These are phyloP conservation scores for Didymella lethalis DNA, from an alignment of 2,329 filamentous ascomycete species.

Conservation along the genomic window DNA sequence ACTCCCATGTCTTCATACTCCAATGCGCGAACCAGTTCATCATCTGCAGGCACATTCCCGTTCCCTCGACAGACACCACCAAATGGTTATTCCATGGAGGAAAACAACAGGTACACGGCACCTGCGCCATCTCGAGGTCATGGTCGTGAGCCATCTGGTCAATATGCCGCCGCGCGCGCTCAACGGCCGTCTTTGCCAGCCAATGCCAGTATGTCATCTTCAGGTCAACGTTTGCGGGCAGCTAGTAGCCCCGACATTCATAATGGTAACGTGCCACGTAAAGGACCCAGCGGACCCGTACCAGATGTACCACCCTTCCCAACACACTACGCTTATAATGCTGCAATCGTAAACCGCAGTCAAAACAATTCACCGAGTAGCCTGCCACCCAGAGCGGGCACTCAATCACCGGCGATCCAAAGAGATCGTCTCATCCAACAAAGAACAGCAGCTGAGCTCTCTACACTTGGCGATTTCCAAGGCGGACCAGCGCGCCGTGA, in stretches of 20 bases:
- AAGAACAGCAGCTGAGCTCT: conserved; percentile 45
- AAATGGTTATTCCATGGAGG: conserved; percentile 73
- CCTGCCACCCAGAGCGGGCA: conserved; percentile 72
- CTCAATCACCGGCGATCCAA: conserved; percentile 74
- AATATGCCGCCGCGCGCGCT: conserved; percentile 70
- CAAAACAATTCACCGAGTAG: conserved; percentile 81
- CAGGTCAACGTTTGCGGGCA: conserved; percentile 72
- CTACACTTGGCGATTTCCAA: conserved; percentile 51
- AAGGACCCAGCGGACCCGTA: conserved; percentile 61
- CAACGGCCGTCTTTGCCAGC: conserved; percentile 82
- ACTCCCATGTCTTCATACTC: conserved; percentile 69
- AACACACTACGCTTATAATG: conserved; percentile 64
- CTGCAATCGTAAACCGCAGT: conserved; percentile 73
- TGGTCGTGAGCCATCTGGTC: conserved; percentile 77
- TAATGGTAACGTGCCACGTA: conserved; percentile 65
- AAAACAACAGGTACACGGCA: conserved; percentile 85
- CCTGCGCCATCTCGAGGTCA: conserved; percentile 79
- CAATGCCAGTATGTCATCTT: conserved; percentile 60
- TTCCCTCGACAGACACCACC: conserved; percentile 79
- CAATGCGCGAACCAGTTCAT: conserved; percentile 72
- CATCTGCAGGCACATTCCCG: conserved; percentile 76
- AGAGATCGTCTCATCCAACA: conserved; percentile 62
- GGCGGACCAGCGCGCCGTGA: conserved; percentile 43
- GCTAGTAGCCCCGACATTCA: conserved; percentile 95
- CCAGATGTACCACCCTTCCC: conserved; percentile 63